Percentiles rank a stretch among this genome's conserved stretches.
phyloP scores from a whole-genome alignment of 1,139 yeast genomes.

The Geotrichum klebahnii region DNA sequence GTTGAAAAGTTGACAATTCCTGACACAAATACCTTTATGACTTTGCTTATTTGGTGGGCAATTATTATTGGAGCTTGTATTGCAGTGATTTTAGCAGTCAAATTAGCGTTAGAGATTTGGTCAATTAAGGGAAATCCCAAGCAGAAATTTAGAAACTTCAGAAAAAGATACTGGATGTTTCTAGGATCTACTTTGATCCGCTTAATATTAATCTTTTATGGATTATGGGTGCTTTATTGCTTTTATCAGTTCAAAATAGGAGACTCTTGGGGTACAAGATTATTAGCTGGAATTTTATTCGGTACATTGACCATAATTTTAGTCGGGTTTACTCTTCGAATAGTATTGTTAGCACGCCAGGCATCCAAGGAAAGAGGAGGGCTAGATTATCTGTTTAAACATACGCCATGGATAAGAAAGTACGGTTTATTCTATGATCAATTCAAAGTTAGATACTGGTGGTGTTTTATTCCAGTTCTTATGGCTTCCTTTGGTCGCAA shows the following conservation, averaged over 20 bases:
- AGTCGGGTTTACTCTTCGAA: constrained; percentile 29
- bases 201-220: constrained; percentile 34
- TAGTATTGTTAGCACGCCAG: constrained; percentile 30
- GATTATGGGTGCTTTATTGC: constrained; percentile 37
- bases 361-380: constrained; percentile 31
- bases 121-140: constrained; percentile 21
- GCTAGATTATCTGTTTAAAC: constrained; percentile 30
- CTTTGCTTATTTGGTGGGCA: constrained; percentile 37
- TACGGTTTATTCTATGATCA: constrained; percentile 39
- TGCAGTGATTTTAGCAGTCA: constrained; percentile 27
- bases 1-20: constrained; percentile 37
- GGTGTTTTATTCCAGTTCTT: constrained; percentile 35
- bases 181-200: constrained; percentile 32
- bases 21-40: constrained; percentile 36
- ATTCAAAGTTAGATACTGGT: constrained; percentile 36
- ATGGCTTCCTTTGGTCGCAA: constrained; percentile 34
- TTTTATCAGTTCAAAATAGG: constrained; percentile 36
- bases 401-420: constrained; percentile 36
- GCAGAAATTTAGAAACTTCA: constrained; percentile 28
- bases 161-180: constrained; percentile 29
- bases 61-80: constrained; percentile 31
- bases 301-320: constrained; percentile 32
- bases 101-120: constrained; percentile 31
- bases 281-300: constrained; percentile 37
- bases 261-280: constrained; percentile 37